Conservation (phyloP, 306 rosid species). For the Pyrus bretschneideri region DNA sequence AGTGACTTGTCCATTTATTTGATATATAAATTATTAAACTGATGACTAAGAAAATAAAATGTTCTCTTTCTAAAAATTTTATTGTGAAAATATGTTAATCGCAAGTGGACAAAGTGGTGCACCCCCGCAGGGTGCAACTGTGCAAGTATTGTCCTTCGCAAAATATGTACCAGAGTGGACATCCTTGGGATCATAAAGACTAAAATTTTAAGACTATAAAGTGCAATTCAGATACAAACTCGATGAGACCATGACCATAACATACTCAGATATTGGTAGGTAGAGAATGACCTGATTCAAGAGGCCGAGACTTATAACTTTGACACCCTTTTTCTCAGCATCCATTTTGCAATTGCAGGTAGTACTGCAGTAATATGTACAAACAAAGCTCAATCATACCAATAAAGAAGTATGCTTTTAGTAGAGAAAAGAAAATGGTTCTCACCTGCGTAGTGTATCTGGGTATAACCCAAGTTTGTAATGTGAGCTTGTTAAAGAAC, state of each 20-base stretch:
- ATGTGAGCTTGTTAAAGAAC: conserved; percentile 14
- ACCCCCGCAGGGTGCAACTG: no score
- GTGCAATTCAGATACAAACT: background rate
- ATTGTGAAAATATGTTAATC: no score
- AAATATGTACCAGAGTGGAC: background rate
- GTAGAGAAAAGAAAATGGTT: no score
- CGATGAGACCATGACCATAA: background rate
- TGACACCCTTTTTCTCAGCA: conserved; percentile 30
- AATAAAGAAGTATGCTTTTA: no score
- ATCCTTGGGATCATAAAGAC: background rate
- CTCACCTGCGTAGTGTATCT: conserved; percentile 20
- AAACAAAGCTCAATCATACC: background rate
- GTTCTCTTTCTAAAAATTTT: no score
- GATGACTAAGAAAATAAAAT: no score
- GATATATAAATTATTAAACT: no score
- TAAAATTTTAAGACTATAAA: background rate
- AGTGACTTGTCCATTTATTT: no score
- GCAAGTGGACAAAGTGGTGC: no score
- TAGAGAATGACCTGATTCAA: conserved; percentile 27
- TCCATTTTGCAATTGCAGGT: conserved; percentile 14
- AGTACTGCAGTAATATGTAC: conserved; percentile 14
- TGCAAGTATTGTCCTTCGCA: background rate
- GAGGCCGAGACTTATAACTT: conserved; percentile 34
- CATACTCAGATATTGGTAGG: background rate
- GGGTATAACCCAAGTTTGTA: conserved; percentile 35